A percentile compares a stretch with the other conserved stretches of the same genome.
phyloP scores from a whole-genome alignment of 164 flowering plant genomes.

The Magnolia kwangsiensis region DNA sequence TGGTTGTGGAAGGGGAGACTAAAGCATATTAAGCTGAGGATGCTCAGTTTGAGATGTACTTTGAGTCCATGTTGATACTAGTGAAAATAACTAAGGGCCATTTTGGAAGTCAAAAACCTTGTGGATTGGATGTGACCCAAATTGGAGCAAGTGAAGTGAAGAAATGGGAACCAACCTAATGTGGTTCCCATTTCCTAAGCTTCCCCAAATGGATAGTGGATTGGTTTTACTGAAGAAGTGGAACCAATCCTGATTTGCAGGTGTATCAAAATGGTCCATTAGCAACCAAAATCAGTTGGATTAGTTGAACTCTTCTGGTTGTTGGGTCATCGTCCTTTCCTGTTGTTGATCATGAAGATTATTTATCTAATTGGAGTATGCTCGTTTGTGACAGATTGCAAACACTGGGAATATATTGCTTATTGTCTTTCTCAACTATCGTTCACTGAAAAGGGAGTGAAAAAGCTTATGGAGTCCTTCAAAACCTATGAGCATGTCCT shows the following conservation, averaged over 20 bases:
- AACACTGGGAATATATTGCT: conserved; percentile 84
- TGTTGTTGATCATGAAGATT: neutral
- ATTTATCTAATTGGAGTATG: neutral
- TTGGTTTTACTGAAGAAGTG: neutral
- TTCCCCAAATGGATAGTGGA: neutral
- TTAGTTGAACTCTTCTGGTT: neutral
- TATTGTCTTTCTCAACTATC: conserved; percentile 92
- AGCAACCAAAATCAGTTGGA: neutral
- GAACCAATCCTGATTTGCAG: neutral
- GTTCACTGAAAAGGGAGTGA: conserved; percentile 91
- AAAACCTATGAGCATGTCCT: conserved; percentile 82
- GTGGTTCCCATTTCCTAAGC: neutral
- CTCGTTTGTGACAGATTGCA: conserved; percentile 52
- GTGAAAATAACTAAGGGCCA: neutral
- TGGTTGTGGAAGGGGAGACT: no score
- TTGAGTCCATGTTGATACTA: no score
- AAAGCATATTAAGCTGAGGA: no score
- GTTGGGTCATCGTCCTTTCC: neutral
- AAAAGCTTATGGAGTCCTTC: conserved; percentile 80
- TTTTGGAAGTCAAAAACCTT: neutral
- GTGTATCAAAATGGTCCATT: neutral
- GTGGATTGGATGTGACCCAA: neutral
- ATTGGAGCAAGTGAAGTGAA: neutral
- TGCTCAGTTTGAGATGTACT: no score
- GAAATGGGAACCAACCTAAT: neutral